Evolutionary conservation across 179 eudicot genomes (phyloP).

Genomic region (Drosera spatulata): DNA sequence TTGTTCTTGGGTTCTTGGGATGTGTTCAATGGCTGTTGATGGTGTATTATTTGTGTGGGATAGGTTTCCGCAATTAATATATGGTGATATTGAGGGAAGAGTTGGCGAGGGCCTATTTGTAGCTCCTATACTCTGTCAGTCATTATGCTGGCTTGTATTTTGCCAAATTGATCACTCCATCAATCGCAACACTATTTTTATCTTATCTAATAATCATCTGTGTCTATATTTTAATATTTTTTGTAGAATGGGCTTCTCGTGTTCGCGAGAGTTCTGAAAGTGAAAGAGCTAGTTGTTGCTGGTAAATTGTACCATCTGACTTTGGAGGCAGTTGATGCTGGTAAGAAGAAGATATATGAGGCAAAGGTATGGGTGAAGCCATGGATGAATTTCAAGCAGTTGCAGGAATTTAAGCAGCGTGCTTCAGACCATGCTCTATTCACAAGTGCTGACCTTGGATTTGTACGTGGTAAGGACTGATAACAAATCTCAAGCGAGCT

Average conservation of each 20-base stretch:
- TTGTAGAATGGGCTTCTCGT: slow-evolving; percentile 22
- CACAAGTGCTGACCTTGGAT: slow-evolving; percentile 15
- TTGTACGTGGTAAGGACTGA: slow-evolving; percentile 21
- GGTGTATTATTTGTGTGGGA: not conserved
- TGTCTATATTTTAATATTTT: not conserved
- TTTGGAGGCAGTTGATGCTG: slow-evolving; percentile 24
- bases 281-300: slow-evolving; percentile 31
- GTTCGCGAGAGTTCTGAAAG: slow-evolving; percentile 25
- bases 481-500: not conserved
- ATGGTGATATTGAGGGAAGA: too few relatives aligned
- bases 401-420: slow-evolving; percentile 25
- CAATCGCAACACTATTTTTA: too few relatives aligned
- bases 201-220: not conserved
- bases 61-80: too few relatives aligned
- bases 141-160: too few relatives aligned
- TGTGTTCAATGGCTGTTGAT: too few relatives aligned
- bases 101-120: too few relatives aligned
- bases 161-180: too few relatives aligned
- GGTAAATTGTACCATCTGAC: slow-evolving; percentile 29
- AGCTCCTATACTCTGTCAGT: too few relatives aligned
- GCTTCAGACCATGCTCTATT: slow-evolving; percentile 10
- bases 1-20: too few relatives aligned
- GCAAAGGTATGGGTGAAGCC: slow-evolving; percentile 41
- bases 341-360: slow-evolving; percentile 22
- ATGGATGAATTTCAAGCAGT: slow-evolving; percentile 30